A percentile compares a stretch with the other conserved stretches of the same genome.
These are phyloP conservation scores for Parietaria judaica DNA, from an alignment of 306 rosid genomes.

Conservation along the genomic window DNA sequence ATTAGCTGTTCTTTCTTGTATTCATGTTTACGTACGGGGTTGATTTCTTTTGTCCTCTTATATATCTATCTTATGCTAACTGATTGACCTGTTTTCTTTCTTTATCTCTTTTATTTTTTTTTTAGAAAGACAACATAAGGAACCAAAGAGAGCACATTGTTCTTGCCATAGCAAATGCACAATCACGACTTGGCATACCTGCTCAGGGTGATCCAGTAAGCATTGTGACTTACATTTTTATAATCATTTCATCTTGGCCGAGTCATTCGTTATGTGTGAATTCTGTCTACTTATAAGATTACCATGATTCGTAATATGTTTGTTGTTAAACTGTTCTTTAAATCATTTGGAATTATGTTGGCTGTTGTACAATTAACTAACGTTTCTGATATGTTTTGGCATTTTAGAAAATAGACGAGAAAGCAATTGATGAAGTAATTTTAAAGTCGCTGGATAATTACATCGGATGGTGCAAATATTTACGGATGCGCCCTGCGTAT, in stretches of 20 bases:
- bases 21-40: too few species aligned
- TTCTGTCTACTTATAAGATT: neutral
- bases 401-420: constrained; percentile 82
- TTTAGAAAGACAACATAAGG: constrained; percentile 80
- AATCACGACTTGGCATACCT: constrained; percentile 64
- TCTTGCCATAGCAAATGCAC: constrained; percentile 82
- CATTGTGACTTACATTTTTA: constrained; percentile 15
- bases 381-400: constrained; percentile 1
- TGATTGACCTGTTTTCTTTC: neutral
- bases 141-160: constrained; percentile 91
- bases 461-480: constrained; percentile 82
- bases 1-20: too few species aligned
- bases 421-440: constrained; percentile 72
- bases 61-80: neutral
- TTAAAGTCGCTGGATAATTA: constrained; percentile 84
- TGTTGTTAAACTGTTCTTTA: neutral
- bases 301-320: neutral
- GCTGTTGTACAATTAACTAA: neutral
- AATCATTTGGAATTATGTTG: neutral
- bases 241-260: neutral
- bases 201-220: constrained; percentile 70
- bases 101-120: neutral
- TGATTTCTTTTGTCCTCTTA: too few species aligned
- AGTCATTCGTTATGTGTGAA: too few species aligned
- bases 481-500: constrained; percentile 78